A percentile compares a stretch with the other conserved stretches of the same genome.
Conservation (phyloP, 2,329 filamentous ascomycete species). For the Shiraia bambusicola region DNA sequence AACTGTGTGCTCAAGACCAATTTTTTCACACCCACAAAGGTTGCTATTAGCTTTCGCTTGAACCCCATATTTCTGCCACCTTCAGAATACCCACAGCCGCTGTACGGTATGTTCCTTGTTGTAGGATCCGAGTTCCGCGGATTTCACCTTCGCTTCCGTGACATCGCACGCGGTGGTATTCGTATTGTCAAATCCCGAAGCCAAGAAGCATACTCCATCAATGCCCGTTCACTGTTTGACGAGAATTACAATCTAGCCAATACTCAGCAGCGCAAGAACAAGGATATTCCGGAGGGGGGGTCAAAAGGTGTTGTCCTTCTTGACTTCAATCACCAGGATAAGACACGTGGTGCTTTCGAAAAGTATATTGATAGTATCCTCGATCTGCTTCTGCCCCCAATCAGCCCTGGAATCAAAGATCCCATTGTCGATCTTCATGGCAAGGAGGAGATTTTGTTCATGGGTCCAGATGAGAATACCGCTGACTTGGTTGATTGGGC, state of each 20-base stretch:
- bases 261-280: constrained; percentile 99
- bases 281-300: constrained; percentile 97
- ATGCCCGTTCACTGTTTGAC: constrained; percentile 93
- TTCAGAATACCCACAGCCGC: constrained; percentile 86
- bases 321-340: constrained; percentile 91
- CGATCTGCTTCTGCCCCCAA: constrained; percentile 85
- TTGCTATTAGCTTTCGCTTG: constrained; percentile 93
- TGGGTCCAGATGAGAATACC: constrained; percentile 99
- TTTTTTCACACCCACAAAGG: constrained; percentile 96
- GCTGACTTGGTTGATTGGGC: constrained; percentile 97
- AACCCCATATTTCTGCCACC: constrained; percentile 85
- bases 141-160: constrained; percentile 95
- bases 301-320: constrained; percentile 97
- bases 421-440: constrained; percentile 94
- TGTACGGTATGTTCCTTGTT: constrained; percentile 98
- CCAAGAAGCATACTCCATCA: constrained; percentile 94
- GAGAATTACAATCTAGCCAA: constrained; percentile 98
- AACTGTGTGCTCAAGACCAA: constrained; percentile 93
- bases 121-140: constrained; percentile 96
- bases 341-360: constrained; percentile 88
- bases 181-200: constrained; percentile 98
- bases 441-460: constrained; percentile 95
- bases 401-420: constrained; percentile 96
- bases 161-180: constrained; percentile 95
- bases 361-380: constrained; percentile 99